Base-by-base conservation (phyloP, 2,329 filamentous ascomycete species). In the Penicillium concentricum region DNA sequence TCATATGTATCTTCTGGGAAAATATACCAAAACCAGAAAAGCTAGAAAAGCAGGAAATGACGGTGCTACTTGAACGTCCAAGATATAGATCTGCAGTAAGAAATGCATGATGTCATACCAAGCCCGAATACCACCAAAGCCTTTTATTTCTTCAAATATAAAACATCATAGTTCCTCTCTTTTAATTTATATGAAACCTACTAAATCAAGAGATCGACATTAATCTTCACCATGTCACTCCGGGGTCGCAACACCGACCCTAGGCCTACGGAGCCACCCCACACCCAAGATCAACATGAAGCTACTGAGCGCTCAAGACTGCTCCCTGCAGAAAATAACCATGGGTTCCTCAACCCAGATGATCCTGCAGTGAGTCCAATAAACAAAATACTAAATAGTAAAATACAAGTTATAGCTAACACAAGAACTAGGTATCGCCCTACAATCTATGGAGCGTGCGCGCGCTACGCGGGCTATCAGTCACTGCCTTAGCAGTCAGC, bases 391-490 rank as follows among this genome's bases (percentile, higher is more conserved):
- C 4, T 4, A 15, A 12, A 15, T 6, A n/a, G 2, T 20, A 43
- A 2, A 32, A 13, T 13, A 45, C 15, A 24, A 18, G 12, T 6
- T 5, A 16, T 15, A 37, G 22, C 41, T 54, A 56, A 58, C 20
- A 18, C 8, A 12, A 24, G 18, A 26, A 15, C 13, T 34, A 80
- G 78, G 87, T 90, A 24, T 90, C 91, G 3, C 94, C 94, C 0
- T 97, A 97, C 78, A 99, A 99, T 67, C 84, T 97, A 37, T 96
- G 92, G 88, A 91, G 86, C 57, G 89, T 99, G 48, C 88, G 94
- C 18, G 84, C 89, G 45, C 80, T 94, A 53, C 86, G 92, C 70
- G 90, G 87, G 69, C 74, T 94, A 59, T 93, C 91, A 5, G 80
- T 96, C 54, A 67, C 91, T 37, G 90, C 97, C 69, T 80, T 93